Base-by-base conservation (phyloP, 2,329 filamentous ascomycete species). In the Aureobasidium namibiae region DNA sequence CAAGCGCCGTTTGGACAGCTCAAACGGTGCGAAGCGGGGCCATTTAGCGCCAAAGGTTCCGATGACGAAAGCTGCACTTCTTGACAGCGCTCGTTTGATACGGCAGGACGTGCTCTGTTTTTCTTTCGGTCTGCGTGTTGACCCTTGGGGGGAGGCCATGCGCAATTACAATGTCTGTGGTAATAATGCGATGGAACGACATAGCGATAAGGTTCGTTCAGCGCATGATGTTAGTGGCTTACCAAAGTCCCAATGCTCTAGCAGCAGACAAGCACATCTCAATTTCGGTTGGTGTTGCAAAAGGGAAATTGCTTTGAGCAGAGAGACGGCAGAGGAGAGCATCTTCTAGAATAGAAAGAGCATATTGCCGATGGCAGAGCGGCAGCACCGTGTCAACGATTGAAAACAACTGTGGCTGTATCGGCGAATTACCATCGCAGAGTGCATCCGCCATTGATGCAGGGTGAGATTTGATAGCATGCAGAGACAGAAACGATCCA, bases 1-100 rank as follows among this genome's bases (percentile, higher is more conserved):
- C 10, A 54, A 24, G 38, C 50, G 50, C 50, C 50, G 50, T 54
- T 54, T 52, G 50, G 8, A 31, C 50, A 26, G 16, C 39, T 39
- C 39, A 44, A 45, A 56, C 39, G 29, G 52, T 56, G 7, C 29
- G 29, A 56, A 39, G 52, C 29, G 52, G 39, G 31, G 38, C 52
- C 39, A 29, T 0, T 31, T 56, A 42, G 50, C 50, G 36, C 18
- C 24, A 54, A 54, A 42, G 38, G 16, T 26, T 33, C 24, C 26
- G 26, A 56, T 56, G 52, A 56, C 39, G 52, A 44, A 56, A 44
- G 36, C 31, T 45, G 39, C 38, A 29, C 41, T 36, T 56, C n/a
- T 49, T 56, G 52, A 56, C 52, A 45, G 39, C 50, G 23, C 52
- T 56, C 39, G 52, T 56, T 24, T 56, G 52, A 56, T 44, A 56